phyloP scores from a whole-genome alignment of 768 basidiomycete genomes.

The Suillus occidentalis region DNA sequence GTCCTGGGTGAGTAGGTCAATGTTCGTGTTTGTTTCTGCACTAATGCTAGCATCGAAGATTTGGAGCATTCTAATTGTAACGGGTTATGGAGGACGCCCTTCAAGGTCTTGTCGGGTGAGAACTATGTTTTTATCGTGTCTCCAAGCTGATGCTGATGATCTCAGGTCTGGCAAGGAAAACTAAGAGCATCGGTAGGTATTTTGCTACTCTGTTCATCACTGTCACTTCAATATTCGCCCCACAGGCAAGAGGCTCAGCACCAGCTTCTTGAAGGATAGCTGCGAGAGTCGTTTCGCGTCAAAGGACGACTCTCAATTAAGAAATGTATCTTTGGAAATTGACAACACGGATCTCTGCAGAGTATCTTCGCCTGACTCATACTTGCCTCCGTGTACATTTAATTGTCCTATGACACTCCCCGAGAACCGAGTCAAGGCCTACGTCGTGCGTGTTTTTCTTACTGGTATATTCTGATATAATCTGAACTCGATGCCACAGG shows the following conservation, averaged over 20 bases:
- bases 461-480: too few relatives aligned
- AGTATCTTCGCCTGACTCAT: slow-evolving; percentile 20
- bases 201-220: background rate
- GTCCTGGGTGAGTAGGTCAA: slow-evolving; percentile 21
- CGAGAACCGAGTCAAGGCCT: slow-evolving; percentile 9
- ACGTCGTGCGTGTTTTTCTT: slow-evolving; percentile 20
- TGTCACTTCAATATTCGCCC: background rate
- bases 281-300: background rate
- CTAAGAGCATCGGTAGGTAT: background rate
- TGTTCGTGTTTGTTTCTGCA: background rate
- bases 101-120: background rate
- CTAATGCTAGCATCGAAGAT: slow-evolving; percentile 15
- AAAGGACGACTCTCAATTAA: background rate
- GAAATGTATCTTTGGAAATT: too few relatives aligned
- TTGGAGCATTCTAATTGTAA: slow-evolving; percentile 27
- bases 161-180: background rate
- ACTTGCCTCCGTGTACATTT: slow-evolving; percentile 15
- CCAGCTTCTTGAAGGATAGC: background rate
- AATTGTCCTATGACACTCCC: slow-evolving; percentile 18
- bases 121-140: too few relatives aligned
- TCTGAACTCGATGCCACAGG: slow-evolving; percentile 11
- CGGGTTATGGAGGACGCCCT: slow-evolving; percentile 11
- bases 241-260: background rate
- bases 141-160: background rate
- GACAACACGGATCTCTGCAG: background rate